phyloP scores from a whole-genome alignment of 441 rosid species.

The Hypseocharis bilobata region DNA sequence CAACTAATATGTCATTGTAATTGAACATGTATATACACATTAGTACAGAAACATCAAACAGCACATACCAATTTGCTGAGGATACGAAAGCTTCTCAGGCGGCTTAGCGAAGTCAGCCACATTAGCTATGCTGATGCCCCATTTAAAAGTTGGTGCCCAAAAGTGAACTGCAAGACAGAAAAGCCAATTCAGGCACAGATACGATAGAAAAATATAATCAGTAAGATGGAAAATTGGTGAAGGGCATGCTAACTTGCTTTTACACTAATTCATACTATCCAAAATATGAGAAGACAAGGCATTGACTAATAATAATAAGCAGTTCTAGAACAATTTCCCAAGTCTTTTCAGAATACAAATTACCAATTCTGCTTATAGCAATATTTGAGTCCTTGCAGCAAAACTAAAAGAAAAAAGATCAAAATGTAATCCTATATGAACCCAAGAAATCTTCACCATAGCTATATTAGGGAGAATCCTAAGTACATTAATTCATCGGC shows the following conservation, averaged over 20 bases:
- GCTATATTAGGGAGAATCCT: background rate
- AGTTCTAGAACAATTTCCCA: too few relatives aligned
- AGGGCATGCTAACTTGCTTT: background rate
- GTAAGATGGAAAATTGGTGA: background rate
- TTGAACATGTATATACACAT: background rate
- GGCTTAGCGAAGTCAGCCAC: constrained; percentile 77
- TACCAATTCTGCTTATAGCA: too few relatives aligned
- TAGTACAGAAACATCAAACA: constrained; percentile 3
- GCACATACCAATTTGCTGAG: constrained; percentile 69
- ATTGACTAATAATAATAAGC: too few relatives aligned
- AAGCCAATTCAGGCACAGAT: background rate
- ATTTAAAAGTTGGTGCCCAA: constrained; percentile 92
- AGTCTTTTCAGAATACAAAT: too few relatives aligned
- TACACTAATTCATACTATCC: too few relatives aligned
- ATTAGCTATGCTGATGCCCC: constrained; percentile 91
- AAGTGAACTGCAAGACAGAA: constrained; percentile 57
- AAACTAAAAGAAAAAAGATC: too few relatives aligned
- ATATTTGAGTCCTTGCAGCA: too few relatives aligned
- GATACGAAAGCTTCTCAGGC: constrained; percentile 75
- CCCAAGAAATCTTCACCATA: background rate
- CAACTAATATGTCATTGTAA: background rate
- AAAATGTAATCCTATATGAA: background rate
- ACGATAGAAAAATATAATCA: background rate
- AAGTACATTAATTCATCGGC: background rate
- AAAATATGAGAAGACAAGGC: too few relatives aligned